A percentile compares a stretch with the other conserved stretches of the same genome.
phyloP scores from a whole-genome alignment of 352 stramenopile species.

The Globisporangium uncinulatum region DNA sequence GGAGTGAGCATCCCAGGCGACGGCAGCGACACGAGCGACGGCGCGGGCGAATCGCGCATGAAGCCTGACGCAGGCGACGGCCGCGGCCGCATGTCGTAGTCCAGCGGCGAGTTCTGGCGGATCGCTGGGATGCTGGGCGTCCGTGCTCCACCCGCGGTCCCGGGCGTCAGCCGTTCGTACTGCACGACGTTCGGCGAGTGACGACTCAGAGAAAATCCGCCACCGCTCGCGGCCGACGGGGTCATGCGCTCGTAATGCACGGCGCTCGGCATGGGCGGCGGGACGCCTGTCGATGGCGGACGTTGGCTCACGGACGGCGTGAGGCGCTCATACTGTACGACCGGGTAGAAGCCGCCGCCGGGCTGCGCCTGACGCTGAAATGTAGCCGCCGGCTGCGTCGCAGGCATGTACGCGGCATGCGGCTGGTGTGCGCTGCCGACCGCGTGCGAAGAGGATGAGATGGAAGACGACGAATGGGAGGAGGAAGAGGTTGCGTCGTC shows the following conservation, averaged over 20 bases:
- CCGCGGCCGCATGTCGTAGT: constrained; percentile 33
- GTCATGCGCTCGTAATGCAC: constrained; percentile 51
- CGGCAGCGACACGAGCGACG: constrained; percentile 33
- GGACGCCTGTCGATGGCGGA: neutral
- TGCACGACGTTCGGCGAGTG: constrained; percentile 23
- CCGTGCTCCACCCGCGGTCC: constrained; percentile 8
- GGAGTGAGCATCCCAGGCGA: constrained; percentile 53
- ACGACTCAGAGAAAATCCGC: neutral
- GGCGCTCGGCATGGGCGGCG: constrained; percentile 7
- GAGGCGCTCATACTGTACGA: constrained; percentile 18
- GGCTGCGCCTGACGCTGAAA: constrained; percentile 11
- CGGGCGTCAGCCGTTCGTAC: constrained; percentile 43
- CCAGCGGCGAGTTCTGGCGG: constrained; percentile 26
- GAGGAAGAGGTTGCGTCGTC: constrained; percentile 12
- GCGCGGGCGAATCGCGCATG: constrained; percentile 21
- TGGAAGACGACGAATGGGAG: neutral
- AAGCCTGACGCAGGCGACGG: constrained; percentile 14
- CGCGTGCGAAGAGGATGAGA: constrained; percentile 5
- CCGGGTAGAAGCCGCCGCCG: constrained; percentile 19
- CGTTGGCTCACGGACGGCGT: constrained; percentile 16
- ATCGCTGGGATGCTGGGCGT: constrained; percentile 17
- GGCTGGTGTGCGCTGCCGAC: neutral
- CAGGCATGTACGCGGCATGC: constrained; percentile 5
- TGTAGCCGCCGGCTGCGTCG: constrained; percentile 6
- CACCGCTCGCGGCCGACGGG: constrained; percentile 7